Percentiles rank a stretch among this genome's conserved stretches.
phyloP scores from a whole-genome alignment of 768 basidiomycete genomes.

The Lyophyllum semitale region DNA sequence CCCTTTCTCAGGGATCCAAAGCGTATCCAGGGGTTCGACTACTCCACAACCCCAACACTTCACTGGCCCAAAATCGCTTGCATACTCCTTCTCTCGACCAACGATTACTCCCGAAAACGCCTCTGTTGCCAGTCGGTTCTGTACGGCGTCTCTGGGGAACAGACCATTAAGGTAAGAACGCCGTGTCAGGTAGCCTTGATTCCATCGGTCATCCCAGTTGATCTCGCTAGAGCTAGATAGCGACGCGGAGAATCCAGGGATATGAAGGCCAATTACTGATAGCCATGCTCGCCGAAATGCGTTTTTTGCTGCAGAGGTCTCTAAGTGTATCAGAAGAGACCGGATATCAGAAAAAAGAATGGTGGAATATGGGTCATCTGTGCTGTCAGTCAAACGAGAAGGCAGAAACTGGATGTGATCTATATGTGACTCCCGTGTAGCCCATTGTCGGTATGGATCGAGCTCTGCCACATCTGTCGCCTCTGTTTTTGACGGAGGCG shows the following conservation, averaged over 20 bases:
- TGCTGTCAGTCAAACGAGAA: constrained; percentile 53
- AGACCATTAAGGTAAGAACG: constrained; percentile 47
- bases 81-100: constrained; percentile 65
- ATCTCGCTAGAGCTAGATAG: constrained; percentile 30
- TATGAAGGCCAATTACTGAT: constrained; percentile 66
- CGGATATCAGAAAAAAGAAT: constrained; percentile 77
- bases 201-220: constrained; percentile 75
- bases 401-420: constrained; percentile 51
- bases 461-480: constrained; percentile 24
- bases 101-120: constrained; percentile 66
- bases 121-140: constrained; percentile 48
- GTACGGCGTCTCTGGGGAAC: constrained; percentile 44
- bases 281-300: constrained; percentile 72
- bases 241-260: constrained; percentile 62
- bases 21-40: constrained; percentile 54
- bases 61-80: constrained; percentile 65
- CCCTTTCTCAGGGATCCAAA: constrained; percentile 22
- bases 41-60: constrained; percentile 63
- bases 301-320: constrained; percentile 45
- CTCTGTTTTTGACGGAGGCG: constrained; percentile 9
- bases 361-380: constrained; percentile 69
- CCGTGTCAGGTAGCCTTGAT: constrained; percentile 45
- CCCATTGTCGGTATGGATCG: constrained; percentile 76
- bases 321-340: constrained; percentile 51
- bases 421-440: constrained; percentile 49